A percentile compares a stretch with the other conserved stretches of the same genome.
Conservation (phyloP, 1,284 basidiomycete species). For the Polyporus tsugae region DNA sequence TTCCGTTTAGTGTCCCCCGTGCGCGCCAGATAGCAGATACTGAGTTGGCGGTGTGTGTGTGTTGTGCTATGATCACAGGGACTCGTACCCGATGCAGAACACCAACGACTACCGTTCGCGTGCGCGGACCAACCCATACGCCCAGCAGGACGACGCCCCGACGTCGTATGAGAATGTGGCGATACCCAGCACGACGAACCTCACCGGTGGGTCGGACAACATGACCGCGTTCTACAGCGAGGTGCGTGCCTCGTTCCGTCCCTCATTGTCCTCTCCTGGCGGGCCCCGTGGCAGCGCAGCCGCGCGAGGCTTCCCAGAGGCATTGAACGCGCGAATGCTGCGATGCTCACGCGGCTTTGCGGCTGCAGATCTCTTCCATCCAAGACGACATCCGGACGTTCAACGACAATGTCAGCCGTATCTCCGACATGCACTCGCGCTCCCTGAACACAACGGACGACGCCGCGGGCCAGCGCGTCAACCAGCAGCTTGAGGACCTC, state of each 20-base stretch:
- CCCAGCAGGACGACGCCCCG: slow-evolving; percentile 59
- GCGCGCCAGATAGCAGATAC: not conserved
- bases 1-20: slow-evolving; percentile 1
- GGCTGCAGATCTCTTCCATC: slow-evolving; percentile 65
- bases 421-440: slow-evolving; percentile 77
- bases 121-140: slow-evolving; percentile 62
- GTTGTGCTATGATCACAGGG: slow-evolving; percentile 45
- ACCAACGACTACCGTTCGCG: slow-evolving; percentile 55
- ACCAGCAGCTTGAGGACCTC: slow-evolving; percentile 74
- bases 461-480: slow-evolving; percentile 65
- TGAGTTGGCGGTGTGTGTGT: slow-evolving; percentile 11
- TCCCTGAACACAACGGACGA: slow-evolving; percentile 85
- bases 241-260: slow-evolving; percentile 48
- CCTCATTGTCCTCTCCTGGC: not conserved
- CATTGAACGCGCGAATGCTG: not conserved
- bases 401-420: slow-evolving; percentile 74
- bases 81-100: slow-evolving; percentile 75
- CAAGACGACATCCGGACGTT: slow-evolving; percentile 77
- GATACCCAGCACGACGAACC: slow-evolving; percentile 59
- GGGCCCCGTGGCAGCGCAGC: not conserved
- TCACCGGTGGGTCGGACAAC: slow-evolving; percentile 64
- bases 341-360: not conserved
- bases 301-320: not conserved
- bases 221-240: slow-evolving; percentile 82
- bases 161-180: slow-evolving; percentile 76